Base-by-base conservation (phyloP, 1,139 yeast genomes). In the Zygosaccharomyces sapae region DNA sequence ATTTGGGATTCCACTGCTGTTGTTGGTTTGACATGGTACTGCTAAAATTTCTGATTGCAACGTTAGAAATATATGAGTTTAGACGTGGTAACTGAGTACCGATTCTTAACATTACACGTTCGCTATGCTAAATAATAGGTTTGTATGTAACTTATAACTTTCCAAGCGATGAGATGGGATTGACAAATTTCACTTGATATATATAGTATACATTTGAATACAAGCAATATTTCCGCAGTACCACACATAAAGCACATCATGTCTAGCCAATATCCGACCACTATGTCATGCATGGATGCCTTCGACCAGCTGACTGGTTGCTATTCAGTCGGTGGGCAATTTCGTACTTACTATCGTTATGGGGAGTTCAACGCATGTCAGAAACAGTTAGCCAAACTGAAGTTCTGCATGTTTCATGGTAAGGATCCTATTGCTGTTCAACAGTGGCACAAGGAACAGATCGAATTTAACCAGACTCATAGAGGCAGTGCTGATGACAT, bases 281-380 rank as follows among this genome's bases (percentile, higher is more conserved):
- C 75, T 31, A 80, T 82, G 86, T 75, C 77, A 47, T 83, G 89
- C 59, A 71, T 84, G 44, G 86, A 90, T 36, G 95, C 95, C 0
- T 82, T 90, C 66, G 96, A 90, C 65, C 95, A 87, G 60, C 71
- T 90, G 33, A 76, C 89, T 43, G 83, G 80, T 43, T 90, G 97
- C 65, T 88, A 86, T 70, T 86, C 96, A 0, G 63, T 89, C 2
- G 97, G 97, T 1, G 96, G 96, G 0, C 96, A 89, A 63, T 70
- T 86, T 27, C 77, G 92, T 53, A 77, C 84, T 65, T 83, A 86
- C 60, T 90, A 90, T 63, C 70, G 97, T 45, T 84, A 81, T 61
- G 97, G 97, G 3, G 78, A 81, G 39, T 76, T 87, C 59, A 80
- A 83, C 47, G 70, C 77, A 49, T 90, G 97, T 67, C 75, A 74